Conservation (phyloP, 2,329 filamentous ascomycete species). For the Fusarium decemcellulare region DNA sequence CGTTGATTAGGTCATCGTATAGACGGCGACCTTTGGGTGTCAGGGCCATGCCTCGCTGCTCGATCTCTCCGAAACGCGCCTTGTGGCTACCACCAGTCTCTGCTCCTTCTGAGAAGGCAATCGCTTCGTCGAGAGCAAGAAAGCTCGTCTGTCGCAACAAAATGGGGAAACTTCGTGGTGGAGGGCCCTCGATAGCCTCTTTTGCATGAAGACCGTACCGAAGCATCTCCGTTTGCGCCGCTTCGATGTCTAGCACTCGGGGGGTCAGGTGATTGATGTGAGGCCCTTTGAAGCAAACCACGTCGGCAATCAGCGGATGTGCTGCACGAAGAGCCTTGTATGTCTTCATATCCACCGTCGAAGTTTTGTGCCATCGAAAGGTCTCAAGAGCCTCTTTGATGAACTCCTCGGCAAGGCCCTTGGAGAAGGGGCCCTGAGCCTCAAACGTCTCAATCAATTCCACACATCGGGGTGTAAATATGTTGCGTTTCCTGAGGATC, state of each 20-base stretch:
- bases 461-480: constrained; percentile 21
- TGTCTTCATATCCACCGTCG: constrained; percentile 25
- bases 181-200: constrained; percentile 65
- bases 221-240: constrained; percentile 2
- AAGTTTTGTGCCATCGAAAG: constrained; percentile 35
- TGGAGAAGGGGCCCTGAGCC: not conserved
- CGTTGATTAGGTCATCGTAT: constrained; percentile 59
- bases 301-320: constrained; percentile 61
- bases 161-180: constrained; percentile 58
- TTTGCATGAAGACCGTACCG: constrained; percentile 3
- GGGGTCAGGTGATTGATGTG: constrained; percentile 30
- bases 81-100: constrained; percentile 42
- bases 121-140: constrained; percentile 61
- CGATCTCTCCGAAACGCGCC: constrained; percentile 66
- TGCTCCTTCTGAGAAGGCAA: constrained; percentile 51
- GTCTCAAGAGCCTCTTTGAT: constrained; percentile 33
- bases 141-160: constrained; percentile 69
- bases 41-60: constrained; percentile 64
- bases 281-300: constrained; percentile 53
- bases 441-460: constrained; percentile 55
- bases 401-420: not conserved
- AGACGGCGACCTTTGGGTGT: constrained; percentile 59
- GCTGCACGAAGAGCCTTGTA: constrained; percentile 29
- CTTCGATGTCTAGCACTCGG: constrained; percentile 15
- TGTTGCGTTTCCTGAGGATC: constrained; percentile 19